Conservation (phyloP, 31 red algal species). For the Asparagopsis taxiformis region DNA sequence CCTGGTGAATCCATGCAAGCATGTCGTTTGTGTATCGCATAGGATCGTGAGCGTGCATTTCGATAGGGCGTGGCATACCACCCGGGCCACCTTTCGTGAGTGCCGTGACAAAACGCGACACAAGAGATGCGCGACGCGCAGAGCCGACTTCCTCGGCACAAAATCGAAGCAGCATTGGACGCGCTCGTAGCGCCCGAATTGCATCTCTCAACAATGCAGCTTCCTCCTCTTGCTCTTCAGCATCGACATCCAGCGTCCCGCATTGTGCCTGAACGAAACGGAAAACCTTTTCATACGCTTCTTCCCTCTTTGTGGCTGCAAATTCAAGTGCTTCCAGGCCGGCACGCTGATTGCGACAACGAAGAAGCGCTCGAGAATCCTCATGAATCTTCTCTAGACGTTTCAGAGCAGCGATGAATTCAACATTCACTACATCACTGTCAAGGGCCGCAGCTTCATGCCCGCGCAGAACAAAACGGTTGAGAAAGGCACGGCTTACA, state of each 20-base stretch:
- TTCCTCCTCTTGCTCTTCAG: conserved; percentile 63
- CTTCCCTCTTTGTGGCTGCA: conserved; percentile 83
- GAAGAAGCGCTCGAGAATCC: conserved; percentile 62
- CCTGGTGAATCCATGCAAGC: conserved; percentile 97
- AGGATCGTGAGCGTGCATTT: conserved; percentile 87
- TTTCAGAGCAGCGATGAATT: conserved; percentile 57
- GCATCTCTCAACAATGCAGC: conserved; percentile 59
- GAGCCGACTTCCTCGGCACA: conserved; percentile 83
- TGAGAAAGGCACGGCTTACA: conserved; percentile 63
- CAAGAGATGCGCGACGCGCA: conserved; percentile 77
- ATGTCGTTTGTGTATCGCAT: conserved; percentile 98
- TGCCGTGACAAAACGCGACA: conserved; percentile 75
- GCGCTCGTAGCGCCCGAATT: conserved; percentile 71
- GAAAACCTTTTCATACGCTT: conserved; percentile 88
- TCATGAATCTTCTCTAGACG: conserved; percentile 75
- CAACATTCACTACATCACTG: conserved; percentile 31
- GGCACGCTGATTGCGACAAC: conserved; percentile 60
- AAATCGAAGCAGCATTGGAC: conserved; percentile 62
- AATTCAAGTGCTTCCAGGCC: conserved; percentile 80
- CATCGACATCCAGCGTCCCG: conserved; percentile 74
- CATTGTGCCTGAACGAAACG: conserved; percentile 83
- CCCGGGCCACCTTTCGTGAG: conserved; percentile 78
- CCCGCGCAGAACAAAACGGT: conserved; percentile 63
- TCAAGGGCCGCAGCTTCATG: conserved; percentile 51
- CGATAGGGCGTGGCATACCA: conserved; percentile 83